Base-by-base conservation (phyloP, 352 stramenopile genomes). In the Globisporangium camurandrum region DNA sequence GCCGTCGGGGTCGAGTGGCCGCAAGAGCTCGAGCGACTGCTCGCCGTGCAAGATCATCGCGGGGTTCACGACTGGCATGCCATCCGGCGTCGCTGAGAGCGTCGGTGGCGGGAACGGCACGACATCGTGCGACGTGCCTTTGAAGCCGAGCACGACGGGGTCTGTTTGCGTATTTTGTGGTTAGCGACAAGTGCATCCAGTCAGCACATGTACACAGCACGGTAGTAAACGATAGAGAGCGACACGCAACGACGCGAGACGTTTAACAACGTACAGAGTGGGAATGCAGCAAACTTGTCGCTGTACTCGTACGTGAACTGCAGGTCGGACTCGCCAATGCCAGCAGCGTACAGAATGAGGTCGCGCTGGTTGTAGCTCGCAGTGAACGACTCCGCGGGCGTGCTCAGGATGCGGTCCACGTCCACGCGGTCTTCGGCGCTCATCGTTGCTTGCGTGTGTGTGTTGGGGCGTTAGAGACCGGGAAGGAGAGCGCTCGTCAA, bases 281-380 rank as follows among this genome's bases (percentile, higher is more conserved):
- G 87, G 67, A 96, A 96, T 7, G 83, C 85, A 16, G 69, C 62
- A 64, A 96, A 96, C 46, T 77, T 71, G 28, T 87, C 78, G 49
- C 89, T 51, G 53, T 73, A 87, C 61, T 96, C 88, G 67, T 95
- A 93, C 43, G 83, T 91, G 66, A 94, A 96, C 57, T 89, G 79
- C 38, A 95, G 68, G 28, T 84, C 68, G 2, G 71, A 75, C 56
- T 86, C 88, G 57, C 88, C 86, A 53, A 96, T 96, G 47, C 84
- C 86, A 48, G 84, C 69, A 17, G 86, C 84, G 61, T 96, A 96
- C 27, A 93, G 20, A 56, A 96, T 57, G 54, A 96, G 69, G 62
- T 96, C 88, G 57, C 86, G 83, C 66, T 89, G 71, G 65, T 88
- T 95, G 74, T 96, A 96, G 10, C 56, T 69, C 46, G 69, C 78